Base-by-base conservation (phyloP, 140 eudicot genomes). In the Stevia rebaudiana region DNA sequence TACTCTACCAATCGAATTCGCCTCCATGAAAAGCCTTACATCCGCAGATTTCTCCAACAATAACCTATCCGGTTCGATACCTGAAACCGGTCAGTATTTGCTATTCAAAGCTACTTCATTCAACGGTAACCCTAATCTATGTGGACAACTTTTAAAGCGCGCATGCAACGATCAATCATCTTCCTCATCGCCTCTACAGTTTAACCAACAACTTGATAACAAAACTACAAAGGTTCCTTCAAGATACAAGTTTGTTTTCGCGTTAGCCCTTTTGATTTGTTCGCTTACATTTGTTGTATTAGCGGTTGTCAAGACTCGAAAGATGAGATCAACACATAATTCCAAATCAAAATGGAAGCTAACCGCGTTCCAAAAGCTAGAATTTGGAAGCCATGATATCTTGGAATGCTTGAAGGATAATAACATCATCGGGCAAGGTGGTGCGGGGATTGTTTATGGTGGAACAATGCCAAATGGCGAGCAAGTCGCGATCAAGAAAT, bases 1-100 rank as follows among this genome's bases (percentile, higher is more conserved):
- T 40, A 81, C 79, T 68, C 81, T 89, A n/a, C 97, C 97, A 0
- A 36, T 54, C 24, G 83, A 84, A 58, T 72, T 85, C 49, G 84
- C 78, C 6, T 74, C 79, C 49, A 86, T 89, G 81, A 84, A 89
- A 62, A 89, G 95, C 75, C 82, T 89, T 4, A 89, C 95, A 47
- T 81, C 95, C 2, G 94, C 81, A 8, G 96, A 88, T 74, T 88
- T 88, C 74, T 84, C 90, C 30, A 78, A 84, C 55, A 89, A 89
- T 47, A 81, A 86, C 62, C 70, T 89, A 40, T 80, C 82, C 11
- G 97, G 97, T 61, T 65, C 77, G 16, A 74, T 89, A 47, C 97
- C 97, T 11, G 84, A 78, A 30, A 68, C 74, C 11, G 95, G 97
- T 3, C 95, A 85, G 31, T 89, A 78, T 63, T 69, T 76, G 3